Conservation (phyloP, 2,329 filamentous ascomycete species). For the Arthroderma sp. region DNA sequence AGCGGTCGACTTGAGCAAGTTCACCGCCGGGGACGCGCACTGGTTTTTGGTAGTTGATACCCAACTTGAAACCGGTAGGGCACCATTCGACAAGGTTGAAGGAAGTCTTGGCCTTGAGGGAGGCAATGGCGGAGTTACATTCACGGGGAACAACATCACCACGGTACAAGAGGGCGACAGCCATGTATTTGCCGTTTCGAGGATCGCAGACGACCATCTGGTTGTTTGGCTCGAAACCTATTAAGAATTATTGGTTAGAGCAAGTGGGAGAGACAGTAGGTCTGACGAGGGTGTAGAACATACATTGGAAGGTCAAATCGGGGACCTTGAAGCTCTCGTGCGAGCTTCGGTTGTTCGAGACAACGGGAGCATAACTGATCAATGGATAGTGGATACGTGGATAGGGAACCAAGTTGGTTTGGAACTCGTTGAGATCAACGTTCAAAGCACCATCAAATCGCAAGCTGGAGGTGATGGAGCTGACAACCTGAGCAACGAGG, state of each 20-base stretch:
- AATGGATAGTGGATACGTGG: slow-evolving; percentile 99
- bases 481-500: slow-evolving; percentile 96
- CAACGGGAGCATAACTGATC: slow-evolving; percentile 86
- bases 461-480: slow-evolving; percentile 94
- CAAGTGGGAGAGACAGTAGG: background rate
- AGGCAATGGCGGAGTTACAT: slow-evolving; percentile 79
- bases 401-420: slow-evolving; percentile 98
- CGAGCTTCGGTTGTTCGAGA: slow-evolving; percentile 87
- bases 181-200: slow-evolving; percentile 99
- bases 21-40: slow-evolving; percentile 94
- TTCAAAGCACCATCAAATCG: slow-evolving; percentile 98
- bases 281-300: slow-evolving; percentile 6
- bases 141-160: slow-evolving; percentile 97
- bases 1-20: slow-evolving; percentile 93
- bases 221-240: slow-evolving; percentile 99
- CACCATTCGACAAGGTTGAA: slow-evolving; percentile 99
- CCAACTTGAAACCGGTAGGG: slow-evolving; percentile 99
- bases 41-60: slow-evolving; percentile 98
- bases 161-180: slow-evolving; percentile 93
- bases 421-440: slow-evolving; percentile 99
- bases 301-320: slow-evolving; percentile 56
- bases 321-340: slow-evolving; percentile 89
- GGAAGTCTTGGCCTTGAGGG: slow-evolving; percentile 97
- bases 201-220: slow-evolving; percentile 99
- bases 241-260: slow-evolving; percentile 44